Base-by-base conservation (phyloP, 2,329 filamentous ascomycete species). In the Epichloe hybrida region DNA sequence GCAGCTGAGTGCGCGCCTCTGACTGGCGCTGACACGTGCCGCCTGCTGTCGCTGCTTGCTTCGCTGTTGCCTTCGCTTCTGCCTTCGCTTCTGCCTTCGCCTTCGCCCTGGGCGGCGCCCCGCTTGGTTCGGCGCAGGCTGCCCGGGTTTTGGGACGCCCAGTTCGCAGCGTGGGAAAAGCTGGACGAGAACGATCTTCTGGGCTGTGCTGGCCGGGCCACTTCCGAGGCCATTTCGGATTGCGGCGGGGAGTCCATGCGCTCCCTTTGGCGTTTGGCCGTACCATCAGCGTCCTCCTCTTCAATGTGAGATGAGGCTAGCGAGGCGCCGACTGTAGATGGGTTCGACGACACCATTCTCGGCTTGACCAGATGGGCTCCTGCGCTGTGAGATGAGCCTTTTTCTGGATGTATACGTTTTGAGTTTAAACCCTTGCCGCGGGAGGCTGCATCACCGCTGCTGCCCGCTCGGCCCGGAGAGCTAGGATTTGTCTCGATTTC, bases 181-280 rank as follows among this genome's bases (percentile, higher is more conserved):
- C 80, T 77, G 70, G 79, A 75, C 15, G 80, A 82, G 27, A 78
- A 66, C 15, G 80, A 81, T 52, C 75, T 72, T 50, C 69, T 71
- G 12, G 74, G 66, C 48, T 64, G 68, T 57, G 71, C 73, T 7
- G 70, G 67, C 2, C 71, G 69, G 2, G 70, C 70, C 17, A 27
- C 39, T n/a, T 47, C 40, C 31, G 64, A 40, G 15, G 12, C 36
- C 7, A 44, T 64, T 38, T 72, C 68, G 2, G 63, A 34, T 11
- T 17, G 41, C 13, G 21, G 20, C 7, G 36, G 59, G 2, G 66
- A 58, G 52, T 60, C 50, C 34, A 46, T 41, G 34, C 54, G 52
- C 11, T 54, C 48, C 36, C 58, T 48, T 15, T 46, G 27, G 12
- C 52, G 50, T 34, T 56, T 46, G n/a, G 49, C 45, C 31, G 49